phyloP scores from a whole-genome alignment of 257 asterid species.

The Solanum chmielewskii region DNA sequence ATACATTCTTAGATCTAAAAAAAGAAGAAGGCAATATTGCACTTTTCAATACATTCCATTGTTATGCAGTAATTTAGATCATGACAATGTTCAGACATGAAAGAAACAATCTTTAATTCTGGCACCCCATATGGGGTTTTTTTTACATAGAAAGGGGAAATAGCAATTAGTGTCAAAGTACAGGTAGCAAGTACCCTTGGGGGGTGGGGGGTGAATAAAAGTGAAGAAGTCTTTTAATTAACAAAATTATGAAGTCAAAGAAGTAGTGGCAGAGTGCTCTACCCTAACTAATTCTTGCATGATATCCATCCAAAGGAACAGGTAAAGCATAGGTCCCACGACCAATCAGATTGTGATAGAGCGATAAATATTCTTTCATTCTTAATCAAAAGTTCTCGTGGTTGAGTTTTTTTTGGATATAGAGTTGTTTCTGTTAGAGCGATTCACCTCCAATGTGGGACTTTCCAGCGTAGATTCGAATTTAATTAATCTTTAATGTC shows the following conservation, averaged over 20 bases:
- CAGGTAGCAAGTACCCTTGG: background rate
- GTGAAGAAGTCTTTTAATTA: background rate
- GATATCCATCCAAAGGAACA: background rate
- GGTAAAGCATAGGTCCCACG: background rate
- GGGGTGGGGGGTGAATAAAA: background rate
- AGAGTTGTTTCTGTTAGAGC: background rate
- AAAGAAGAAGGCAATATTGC: background rate
- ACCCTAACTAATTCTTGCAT: background rate
- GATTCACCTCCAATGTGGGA: background rate
- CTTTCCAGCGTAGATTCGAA: background rate
- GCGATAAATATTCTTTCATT: background rate
- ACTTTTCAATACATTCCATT: background rate
- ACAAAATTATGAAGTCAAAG: background rate
- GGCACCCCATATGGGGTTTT: background rate
- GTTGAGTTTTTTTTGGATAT: no score
- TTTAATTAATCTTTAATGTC: background rate
- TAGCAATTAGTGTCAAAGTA: background rate
- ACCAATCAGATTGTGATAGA: background rate
- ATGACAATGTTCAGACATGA: background rate
- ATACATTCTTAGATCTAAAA: no score
- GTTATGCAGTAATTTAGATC: background rate
- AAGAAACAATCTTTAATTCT: background rate
- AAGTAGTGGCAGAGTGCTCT: slow-evolving; percentile 1
- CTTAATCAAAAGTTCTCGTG: background rate
- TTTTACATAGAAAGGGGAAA: background rate